Conservation (phyloP, 2,329 filamentous ascomycete species). For the Curvularia sp. region DNA sequence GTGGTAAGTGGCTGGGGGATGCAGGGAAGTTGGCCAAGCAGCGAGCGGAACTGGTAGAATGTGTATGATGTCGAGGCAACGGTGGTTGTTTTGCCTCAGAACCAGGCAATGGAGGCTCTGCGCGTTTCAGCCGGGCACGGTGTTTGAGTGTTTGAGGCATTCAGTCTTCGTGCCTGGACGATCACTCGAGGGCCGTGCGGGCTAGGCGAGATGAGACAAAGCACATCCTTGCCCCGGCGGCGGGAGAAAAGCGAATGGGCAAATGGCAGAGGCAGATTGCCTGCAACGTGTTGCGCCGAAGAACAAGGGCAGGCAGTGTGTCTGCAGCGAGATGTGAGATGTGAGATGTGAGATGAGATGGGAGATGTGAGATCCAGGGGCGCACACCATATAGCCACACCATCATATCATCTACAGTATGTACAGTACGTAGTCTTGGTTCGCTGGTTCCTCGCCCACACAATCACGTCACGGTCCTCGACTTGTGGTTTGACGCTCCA, state of each 20-base stretch:
- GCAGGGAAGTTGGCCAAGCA: background rate
- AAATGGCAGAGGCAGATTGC: background rate
- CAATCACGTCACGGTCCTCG: background rate
- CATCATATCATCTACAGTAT: too few relatives aligned
- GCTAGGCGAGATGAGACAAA: slow-evolving; percentile 19
- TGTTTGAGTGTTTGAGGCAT: too few relatives aligned
- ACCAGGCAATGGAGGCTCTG: slow-evolving; percentile 13
- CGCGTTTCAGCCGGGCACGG: slow-evolving; percentile 13
- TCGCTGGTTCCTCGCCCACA: background rate
- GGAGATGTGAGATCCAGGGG: slow-evolving; percentile 8
- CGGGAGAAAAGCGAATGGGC: slow-evolving; percentile 10
- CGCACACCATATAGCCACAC: background rate
- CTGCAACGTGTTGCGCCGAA: slow-evolving; percentile 7
- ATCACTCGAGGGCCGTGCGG: slow-evolving; percentile 9
- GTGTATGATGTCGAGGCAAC: background rate
- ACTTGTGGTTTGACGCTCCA: slow-evolving; percentile 7
- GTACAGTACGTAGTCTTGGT: too few relatives aligned
- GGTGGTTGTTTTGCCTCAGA: slow-evolving; percentile 9
- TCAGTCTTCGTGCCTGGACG: slow-evolving; percentile 13
- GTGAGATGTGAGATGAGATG: too few relatives aligned
- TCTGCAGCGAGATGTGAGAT: too few relatives aligned
- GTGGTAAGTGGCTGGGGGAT: background rate
- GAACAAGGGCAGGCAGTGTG: too few relatives aligned
- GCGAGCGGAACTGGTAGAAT: background rate
- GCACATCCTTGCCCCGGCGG: slow-evolving; percentile 5